Evolutionary conservation across 2,329 filamentous ascomycete species (phyloP), one percentile per base, ranked within the genome.

Genomic region (Lecanicillium sp.): DNA sequence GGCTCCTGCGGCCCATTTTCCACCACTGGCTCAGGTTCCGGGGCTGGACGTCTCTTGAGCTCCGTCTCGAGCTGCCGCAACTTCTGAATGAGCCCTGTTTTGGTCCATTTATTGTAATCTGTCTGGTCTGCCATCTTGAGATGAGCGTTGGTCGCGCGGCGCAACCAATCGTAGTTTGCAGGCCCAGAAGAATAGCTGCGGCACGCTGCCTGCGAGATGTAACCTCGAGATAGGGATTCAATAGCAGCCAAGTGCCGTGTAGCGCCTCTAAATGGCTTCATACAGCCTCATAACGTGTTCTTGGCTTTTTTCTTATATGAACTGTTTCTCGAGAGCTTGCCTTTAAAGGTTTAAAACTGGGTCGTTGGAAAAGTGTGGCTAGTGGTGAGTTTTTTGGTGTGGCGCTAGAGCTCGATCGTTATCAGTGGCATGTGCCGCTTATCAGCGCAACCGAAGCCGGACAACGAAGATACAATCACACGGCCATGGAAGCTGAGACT

Each of bases 61-160:
- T 85, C 72, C 4, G 67, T 56, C 57, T 94, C 86, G 6, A 92
- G 68, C 37, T 75, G 65, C 13, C 68, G 72, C 33, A 94, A 78
- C 29, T 82, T 73, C 47, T 74, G 64, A 31, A 92, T 73, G 28
- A 92, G 74, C 32, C 75, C 75, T 29, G 78, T 70, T 45, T 76
- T 78, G 38, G 73, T 79, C 83, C 83, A 89, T 46, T 67, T 69
- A 29, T 68, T 68, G 61, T 89, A 89, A 32, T 67, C 63, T 15
- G 50, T 41, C 13, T 58, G 54, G 19, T 52, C 48, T 11, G 55
- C 47, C 57, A 56, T 63, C 40, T 49, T 55, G 44, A 32, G 7
- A 25, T 25, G 22, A 25, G 22, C 22, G 22, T 25, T 25, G 22
- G 22, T 11, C 27, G 38, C 16, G 28, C 29, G 22, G 11, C 15